Conservation (phyloP, 495 filamentous ascomycete genomes). For the Echria macrotheca region DNA sequence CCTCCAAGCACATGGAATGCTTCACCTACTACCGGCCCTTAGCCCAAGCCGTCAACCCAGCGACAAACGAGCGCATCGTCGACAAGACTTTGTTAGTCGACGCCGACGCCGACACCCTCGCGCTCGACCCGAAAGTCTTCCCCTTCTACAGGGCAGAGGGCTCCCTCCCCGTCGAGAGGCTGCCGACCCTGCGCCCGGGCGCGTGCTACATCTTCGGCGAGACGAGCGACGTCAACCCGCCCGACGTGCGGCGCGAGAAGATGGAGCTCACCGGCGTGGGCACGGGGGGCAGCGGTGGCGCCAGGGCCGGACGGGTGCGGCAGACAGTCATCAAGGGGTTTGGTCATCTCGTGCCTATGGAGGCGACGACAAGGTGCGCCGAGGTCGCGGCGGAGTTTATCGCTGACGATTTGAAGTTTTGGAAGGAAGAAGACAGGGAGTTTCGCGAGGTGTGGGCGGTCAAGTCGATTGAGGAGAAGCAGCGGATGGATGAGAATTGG, state of each 20-base stretch:
- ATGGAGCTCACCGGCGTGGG: constrained; percentile 60
- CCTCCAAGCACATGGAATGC: constrained; percentile 57
- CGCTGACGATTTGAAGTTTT: constrained; percentile 54
- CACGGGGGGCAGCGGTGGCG: constrained; percentile 64
- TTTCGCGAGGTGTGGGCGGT: constrained; percentile 50
- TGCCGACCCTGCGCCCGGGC: constrained; percentile 69
- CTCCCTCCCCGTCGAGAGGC: constrained; percentile 50
- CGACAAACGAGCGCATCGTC: constrained; percentile 10
- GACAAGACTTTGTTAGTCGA: constrained; percentile 18
- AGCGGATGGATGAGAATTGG: constrained; percentile 41
- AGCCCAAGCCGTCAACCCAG: constrained; percentile 27
- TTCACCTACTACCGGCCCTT: constrained; percentile 48
- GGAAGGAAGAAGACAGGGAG: constrained; percentile 56
- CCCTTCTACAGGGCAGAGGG: constrained; percentile 79
- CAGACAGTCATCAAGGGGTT: constrained; percentile 58
- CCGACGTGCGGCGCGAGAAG: constrained; percentile 48
- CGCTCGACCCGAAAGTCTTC: constrained; percentile 17
- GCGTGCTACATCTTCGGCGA: constrained; percentile 77
- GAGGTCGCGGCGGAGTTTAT: constrained; percentile 59
- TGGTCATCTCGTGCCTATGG: constrained; percentile 84
- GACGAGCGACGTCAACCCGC: constrained; percentile 55
- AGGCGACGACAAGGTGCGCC: constrained; percentile 61
- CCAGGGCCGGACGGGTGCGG: constrained; percentile 59
- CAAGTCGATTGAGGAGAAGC: constrained; percentile 45
- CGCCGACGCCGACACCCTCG: neutral